These are phyloP conservation scores for Eleusine coracana DNA, from an alignment of 176 grass and related monocot species.

Conservation along the genomic window DNA sequence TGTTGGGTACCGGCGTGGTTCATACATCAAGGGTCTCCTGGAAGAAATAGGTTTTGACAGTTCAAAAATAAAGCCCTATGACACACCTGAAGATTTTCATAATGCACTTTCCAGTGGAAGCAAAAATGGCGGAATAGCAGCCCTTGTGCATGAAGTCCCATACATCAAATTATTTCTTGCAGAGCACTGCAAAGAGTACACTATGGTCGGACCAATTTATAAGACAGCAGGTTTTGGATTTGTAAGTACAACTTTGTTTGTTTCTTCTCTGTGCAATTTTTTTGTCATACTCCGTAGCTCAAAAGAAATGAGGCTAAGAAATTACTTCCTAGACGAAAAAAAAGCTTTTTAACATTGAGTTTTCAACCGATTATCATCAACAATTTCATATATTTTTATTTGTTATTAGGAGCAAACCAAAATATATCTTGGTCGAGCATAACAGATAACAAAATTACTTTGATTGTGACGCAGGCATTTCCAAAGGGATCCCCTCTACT, in stretches of 20 bases:
- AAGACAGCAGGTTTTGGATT: conserved; percentile 59
- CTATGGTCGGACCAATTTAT: conserved; percentile 64
- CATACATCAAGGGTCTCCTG: conserved; percentile 50
- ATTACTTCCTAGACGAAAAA: too few species aligned
- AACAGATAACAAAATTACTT: not conserved
- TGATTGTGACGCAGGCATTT: conserved; percentile 19
- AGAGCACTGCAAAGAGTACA: conserved; percentile 47
- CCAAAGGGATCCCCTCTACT: conserved; percentile 42
- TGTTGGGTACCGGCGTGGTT: conserved; percentile 42
- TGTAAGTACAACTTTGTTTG: conserved; percentile 45
- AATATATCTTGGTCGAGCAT: not conserved
- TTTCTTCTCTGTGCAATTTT: too few species aligned
- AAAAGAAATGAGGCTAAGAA: not conserved
- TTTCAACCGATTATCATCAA: too few species aligned
- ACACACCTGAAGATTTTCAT: conserved; percentile 11
- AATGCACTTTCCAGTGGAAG: conserved; percentile 60
- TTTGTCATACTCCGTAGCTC: not conserved
- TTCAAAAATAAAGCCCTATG: conserved; percentile 44
- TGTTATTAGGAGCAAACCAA: too few species aligned
- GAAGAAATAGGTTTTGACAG: conserved; percentile 44
- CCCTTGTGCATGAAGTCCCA: conserved; percentile 52
- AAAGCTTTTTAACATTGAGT: too few species aligned
- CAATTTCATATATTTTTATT: too few species aligned
- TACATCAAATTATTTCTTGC: conserved; percentile 62
- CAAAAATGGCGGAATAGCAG: conserved; percentile 58